phyloP scores from a whole-genome alignment of 768 basidiomycete genomes.

The Cystobasidium onofrii region DNA sequence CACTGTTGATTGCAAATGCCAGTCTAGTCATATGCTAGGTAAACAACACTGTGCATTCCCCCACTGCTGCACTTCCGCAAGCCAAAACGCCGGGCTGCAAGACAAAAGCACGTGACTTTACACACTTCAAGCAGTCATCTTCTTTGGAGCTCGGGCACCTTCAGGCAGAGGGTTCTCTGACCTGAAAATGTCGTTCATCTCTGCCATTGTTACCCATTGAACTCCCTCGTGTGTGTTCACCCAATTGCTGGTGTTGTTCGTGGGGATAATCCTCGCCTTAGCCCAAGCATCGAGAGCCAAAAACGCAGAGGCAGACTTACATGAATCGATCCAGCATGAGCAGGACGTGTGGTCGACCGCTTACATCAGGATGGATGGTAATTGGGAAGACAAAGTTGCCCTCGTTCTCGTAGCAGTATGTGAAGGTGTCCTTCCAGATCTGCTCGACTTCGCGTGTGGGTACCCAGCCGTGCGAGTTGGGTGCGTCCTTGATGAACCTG shows the following conservation, averaged over 20 bases:
- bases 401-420: constrained; percentile 1
- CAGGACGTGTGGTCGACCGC: constrained; percentile 10
- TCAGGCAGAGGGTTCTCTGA: too few relatives aligned
- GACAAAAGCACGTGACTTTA: too few relatives aligned
- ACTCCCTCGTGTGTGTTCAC: constrained; percentile 29
- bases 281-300: too few relatives aligned
- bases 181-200: constrained; percentile 4
- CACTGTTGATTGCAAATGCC: too few relatives aligned
- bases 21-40: too few relatives aligned
- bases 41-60: too few relatives aligned
- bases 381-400: background rate
- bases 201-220: constrained; percentile 5
- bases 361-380: constrained; percentile 15
- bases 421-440: constrained; percentile 16
- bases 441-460: background rate
- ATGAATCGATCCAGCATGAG: background rate
- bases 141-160: too few relatives aligned
- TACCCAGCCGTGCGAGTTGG: background rate
- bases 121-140: too few relatives aligned
- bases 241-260: background rate
- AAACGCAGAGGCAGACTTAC: background rate
- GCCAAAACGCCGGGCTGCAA: too few relatives aligned
- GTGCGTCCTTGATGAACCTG: too few relatives aligned
- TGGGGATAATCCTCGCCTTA: background rate
- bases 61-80: too few relatives aligned